Evolutionary conservation across 2,329 filamentous ascomycete genomes (phyloP), one percentile per base, ranked within the genome.

Genomic region (Aphanoascus verrucosus): DNA sequence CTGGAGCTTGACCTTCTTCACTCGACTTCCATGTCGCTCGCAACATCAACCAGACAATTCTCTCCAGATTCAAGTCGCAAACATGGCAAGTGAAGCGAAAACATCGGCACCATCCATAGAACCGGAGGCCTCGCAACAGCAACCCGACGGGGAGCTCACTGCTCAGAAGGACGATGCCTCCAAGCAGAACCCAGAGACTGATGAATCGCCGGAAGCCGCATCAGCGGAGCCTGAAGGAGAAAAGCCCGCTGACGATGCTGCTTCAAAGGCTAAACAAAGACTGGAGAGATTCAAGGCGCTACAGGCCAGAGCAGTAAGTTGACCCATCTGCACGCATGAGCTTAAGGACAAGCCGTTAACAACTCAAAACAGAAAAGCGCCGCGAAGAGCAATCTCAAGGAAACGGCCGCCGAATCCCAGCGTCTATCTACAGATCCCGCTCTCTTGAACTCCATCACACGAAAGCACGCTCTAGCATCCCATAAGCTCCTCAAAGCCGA

Each of bases 401-500:
- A 90, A 68, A 88, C 88, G 6, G 85, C 85, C 31, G 82, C 83
- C 47, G 90, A 95, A 72, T 85, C 87, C 14, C 85, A 90, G 64
- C 83, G 88, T 41, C 76, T 89, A 49, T 80, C 85, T 2, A 83
- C 83, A 23, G 88, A 95, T 65, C 86, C 88, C 4, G 79, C 79
- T 2, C 79, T 91, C 57, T 80, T 96, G 47, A 82, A 82, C 1
- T 80, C 86, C 1, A 74, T 97, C n/a, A 83, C 85, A 59, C 86
- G 90, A 57, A 88, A 89, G 64, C 86, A 88, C 63, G 90, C 88
- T 53, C 83, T 93, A 60, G 91, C 93, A 17, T 83, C 85, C 5
- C 88, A 96, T 68, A 98, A 97, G 65, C 81, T 98, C 0, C 78
- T 96, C 42, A 95, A 95, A 74, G 88, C 89, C 3, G 89, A 96